Evolutionary conservation across 106 monocot species (phyloP).

Genomic region (Allium cepa): DNA sequence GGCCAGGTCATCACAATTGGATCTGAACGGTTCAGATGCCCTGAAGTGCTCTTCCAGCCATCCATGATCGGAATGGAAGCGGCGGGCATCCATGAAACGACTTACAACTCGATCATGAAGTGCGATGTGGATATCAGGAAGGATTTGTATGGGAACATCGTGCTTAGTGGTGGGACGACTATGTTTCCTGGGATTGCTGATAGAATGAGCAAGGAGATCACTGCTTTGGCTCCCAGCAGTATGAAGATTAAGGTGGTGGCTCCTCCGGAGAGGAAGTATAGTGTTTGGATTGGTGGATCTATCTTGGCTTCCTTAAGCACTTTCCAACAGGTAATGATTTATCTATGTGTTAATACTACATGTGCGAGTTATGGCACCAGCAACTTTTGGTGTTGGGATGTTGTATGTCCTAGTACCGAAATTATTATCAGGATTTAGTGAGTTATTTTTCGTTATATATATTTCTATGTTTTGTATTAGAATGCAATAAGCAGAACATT

Average conservation of each 20-base stretch:
- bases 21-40: constrained; percentile 15
- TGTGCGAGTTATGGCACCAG: no score
- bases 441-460: no score
- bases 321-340: constrained; percentile 8
- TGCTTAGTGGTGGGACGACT: constrained; percentile 14
- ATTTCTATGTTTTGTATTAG: no score
- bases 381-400: no score
- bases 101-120: constrained; percentile 20
- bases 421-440: no score
- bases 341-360: no score
- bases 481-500: no score
- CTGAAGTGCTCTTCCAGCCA: constrained; percentile 16
- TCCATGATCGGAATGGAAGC: constrained; percentile 16
- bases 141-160: constrained; percentile 17
- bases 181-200: constrained; percentile 19
- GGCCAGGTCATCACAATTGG: constrained; percentile 17
- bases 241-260: constrained; percentile 21
- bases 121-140: constrained; percentile 21
- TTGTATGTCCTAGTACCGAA: no score
- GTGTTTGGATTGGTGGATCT: constrained; percentile 16
- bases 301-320: constrained; percentile 19
- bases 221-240: constrained; percentile 15
- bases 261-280: constrained; percentile 19
- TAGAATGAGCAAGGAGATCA: constrained; percentile 18
- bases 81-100: constrained; percentile 16